phyloP scores from a whole-genome alignment of 2,329 filamentous ascomycete species.

The Periconia sp. region DNA sequence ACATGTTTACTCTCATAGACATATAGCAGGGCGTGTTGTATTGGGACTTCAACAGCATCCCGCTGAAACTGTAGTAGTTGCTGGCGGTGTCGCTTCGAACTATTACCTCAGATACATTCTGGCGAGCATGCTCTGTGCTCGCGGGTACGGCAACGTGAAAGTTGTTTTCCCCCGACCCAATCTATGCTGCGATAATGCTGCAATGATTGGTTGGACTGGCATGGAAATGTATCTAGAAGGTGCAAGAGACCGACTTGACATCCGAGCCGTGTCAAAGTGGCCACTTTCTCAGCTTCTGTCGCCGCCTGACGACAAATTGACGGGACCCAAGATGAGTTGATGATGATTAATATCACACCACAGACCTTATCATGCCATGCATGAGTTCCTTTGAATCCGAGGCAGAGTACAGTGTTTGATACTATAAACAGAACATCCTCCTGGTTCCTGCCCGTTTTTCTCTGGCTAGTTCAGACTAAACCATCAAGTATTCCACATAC shows the following conservation, averaged over 20 bases:
- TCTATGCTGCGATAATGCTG: constrained; percentile 92
- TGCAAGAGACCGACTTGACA: constrained; percentile 42
- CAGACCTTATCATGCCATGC: not conserved
- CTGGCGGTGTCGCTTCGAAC: constrained; percentile 90
- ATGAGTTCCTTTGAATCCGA: not conserved
- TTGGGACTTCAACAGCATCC: constrained; percentile 60
- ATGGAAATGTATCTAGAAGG: constrained; percentile 89
- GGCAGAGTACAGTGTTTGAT: not conserved
- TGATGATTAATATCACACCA: not conserved
- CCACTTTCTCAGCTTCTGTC: constrained; percentile 34
- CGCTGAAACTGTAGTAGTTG: constrained; percentile 68
- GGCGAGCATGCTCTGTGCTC: constrained; percentile 61
- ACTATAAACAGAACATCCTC: not conserved
- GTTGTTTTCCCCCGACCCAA: constrained; percentile 74
- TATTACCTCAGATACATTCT: constrained; percentile 70
- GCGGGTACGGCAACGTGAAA: constrained; percentile 63
- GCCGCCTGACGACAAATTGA: constrained; percentile 19
- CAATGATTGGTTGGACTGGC: constrained; percentile 95
- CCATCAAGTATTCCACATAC: not conserved
- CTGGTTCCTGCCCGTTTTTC: not conserved
- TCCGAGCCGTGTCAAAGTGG: constrained; percentile 42
- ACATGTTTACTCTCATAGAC: constrained; percentile 37
- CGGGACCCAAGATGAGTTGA: not conserved
- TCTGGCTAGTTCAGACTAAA: not conserved
- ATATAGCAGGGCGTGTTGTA: constrained; percentile 74